Percentiles rank a stretch among this genome's conserved stretches.
phyloP scores from a whole-genome alignment of 2,329 filamentous ascomycete genomes.

The Trichoderma sp. region DNA sequence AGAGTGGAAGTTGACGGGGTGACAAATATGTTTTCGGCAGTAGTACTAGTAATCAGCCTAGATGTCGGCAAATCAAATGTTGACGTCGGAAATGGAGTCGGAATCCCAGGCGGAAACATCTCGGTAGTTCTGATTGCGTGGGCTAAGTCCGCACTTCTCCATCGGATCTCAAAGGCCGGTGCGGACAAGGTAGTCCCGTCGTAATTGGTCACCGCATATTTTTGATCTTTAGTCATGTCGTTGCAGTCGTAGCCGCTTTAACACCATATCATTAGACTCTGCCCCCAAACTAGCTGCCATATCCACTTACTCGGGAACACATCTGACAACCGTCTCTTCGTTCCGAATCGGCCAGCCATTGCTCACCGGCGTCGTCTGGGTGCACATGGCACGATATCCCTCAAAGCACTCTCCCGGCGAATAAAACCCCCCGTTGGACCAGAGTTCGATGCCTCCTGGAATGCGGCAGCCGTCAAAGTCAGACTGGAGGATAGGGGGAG shows the following conservation, averaged over 20 bases:
- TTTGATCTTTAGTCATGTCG: slow-evolving; percentile 22
- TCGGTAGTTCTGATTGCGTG: neutral
- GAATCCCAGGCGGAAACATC: neutral
- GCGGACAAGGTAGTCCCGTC: slow-evolving; percentile 26
- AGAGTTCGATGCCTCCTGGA: slow-evolving; percentile 26
- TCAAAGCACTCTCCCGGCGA: slow-evolving; percentile 32
- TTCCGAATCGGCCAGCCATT: slow-evolving; percentile 24
- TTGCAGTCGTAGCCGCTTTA: slow-evolving; percentile 26
- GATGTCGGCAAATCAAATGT: neutral
- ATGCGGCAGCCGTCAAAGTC: slow-evolving; percentile 26
- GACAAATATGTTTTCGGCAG: neutral
- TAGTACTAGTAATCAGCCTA: neutral
- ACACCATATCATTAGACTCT: neutral
- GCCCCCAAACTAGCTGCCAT: no score
- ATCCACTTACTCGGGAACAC: slow-evolving; percentile 26
- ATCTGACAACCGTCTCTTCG: slow-evolving; percentile 30
- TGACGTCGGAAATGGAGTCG: neutral
- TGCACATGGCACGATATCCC: slow-evolving; percentile 29
- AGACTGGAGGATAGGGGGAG: slow-evolving; percentile 23
- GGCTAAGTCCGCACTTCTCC: slow-evolving; percentile 26
- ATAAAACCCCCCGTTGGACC: slow-evolving; percentile 29
- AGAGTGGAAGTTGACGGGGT: neutral
- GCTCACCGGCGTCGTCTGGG: slow-evolving; percentile 22
- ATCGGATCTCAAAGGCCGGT: slow-evolving; percentile 32
- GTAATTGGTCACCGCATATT: slow-evolving; percentile 25